Percentiles rank a stretch among this genome's conserved stretches.
Evolutionary conservation across 2,329 filamentous ascomycete species (phyloP).

Genomic region (Epichloe glyceriae): DNA sequence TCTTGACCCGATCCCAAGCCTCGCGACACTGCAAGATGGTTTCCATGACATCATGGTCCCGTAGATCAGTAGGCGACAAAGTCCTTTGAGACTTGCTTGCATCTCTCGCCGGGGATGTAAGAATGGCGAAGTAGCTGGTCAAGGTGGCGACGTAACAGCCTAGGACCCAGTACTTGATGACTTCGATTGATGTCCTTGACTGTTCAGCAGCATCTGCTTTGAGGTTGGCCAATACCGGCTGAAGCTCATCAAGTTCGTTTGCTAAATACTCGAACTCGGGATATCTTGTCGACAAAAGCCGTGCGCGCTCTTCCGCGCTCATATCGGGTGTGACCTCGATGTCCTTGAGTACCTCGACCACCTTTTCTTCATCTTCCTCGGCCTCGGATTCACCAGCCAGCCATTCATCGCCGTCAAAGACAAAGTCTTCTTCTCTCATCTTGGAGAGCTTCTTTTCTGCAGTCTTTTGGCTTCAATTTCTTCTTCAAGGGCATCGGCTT

Average conservation of each 20-base stretch:
- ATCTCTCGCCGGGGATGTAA: slow-evolving; percentile 67
- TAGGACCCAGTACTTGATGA: slow-evolving; percentile 66
- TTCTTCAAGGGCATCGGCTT: slow-evolving; percentile 68
- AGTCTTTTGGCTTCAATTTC: slow-evolving; percentile 79
- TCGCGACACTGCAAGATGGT: slow-evolving; percentile 66
- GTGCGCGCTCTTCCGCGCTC: slow-evolving; percentile 58
- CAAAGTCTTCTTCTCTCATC: slow-evolving; percentile 86
- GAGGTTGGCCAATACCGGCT: slow-evolving; percentile 48
- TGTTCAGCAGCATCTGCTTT: slow-evolving; percentile 43
- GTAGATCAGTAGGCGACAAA: slow-evolving; percentile 63
- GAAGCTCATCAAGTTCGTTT: slow-evolving; percentile 64
- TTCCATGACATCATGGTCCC: slow-evolving; percentile 86
- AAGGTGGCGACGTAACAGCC: slow-evolving; percentile 78
- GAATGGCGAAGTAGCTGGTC: slow-evolving; percentile 85
- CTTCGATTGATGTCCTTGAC: slow-evolving; percentile 39
- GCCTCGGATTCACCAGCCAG: slow-evolving; percentile 40
- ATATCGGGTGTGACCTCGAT: slow-evolving; percentile 71
- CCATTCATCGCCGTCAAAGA: slow-evolving; percentile 87
- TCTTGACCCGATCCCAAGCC: slow-evolving; percentile 65
- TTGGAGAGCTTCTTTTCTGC: slow-evolving; percentile 83
- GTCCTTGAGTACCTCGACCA: slow-evolving; percentile 79
- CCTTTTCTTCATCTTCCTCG: slow-evolving; percentile 43
- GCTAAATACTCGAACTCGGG: slow-evolving; percentile 84
- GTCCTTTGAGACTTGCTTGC: slow-evolving; percentile 40
- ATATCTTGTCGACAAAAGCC: slow-evolving; percentile 67